Percentiles rank a stretch among this genome's conserved stretches.
Evolutionary conservation across 2,329 filamentous ascomycete genomes (phyloP).

Genomic region (Chaetomium sp.): DNA sequence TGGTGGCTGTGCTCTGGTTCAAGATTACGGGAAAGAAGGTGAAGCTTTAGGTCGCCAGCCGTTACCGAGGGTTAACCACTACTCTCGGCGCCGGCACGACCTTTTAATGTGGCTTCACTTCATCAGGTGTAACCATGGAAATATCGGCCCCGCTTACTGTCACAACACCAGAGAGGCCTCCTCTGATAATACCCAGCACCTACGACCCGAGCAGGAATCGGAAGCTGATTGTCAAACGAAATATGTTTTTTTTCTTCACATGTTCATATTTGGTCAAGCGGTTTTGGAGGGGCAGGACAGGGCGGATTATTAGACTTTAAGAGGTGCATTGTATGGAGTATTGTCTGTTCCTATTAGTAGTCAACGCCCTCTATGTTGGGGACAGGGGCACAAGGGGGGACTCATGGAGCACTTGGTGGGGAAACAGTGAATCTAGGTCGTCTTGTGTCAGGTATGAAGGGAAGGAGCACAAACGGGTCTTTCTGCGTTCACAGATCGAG

Average conservation of each 20-base stretch:
- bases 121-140: not conserved
- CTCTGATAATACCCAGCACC: not conserved
- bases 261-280: not conserved
- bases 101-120: slow-evolving; percentile 1
- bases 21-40: slow-evolving; percentile 64
- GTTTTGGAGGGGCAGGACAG: not conserved
- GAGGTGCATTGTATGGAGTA: slow-evolving; percentile 15
- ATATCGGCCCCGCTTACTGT: not conserved
- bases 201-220: slow-evolving; percentile 6
- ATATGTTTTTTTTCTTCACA: not conserved
- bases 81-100: not conserved
- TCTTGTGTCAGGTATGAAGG: not conserved
- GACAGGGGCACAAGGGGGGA: not conserved
- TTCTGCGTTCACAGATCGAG: not conserved
- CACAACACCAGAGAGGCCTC: not conserved
- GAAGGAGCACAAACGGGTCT: not conserved
- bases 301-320: not conserved
- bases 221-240: not conserved
- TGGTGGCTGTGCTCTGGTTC: slow-evolving; percentile 62
- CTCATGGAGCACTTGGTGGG: not conserved
- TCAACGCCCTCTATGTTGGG: not conserved
- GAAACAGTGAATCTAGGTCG: not conserved
- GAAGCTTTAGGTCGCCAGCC: slow-evolving; percentile 49
- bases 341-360: not conserved
- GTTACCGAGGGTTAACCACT: not conserved